phyloP scores from a whole-genome alignment of 2,329 filamentous ascomycete genomes.

The Aspergillus chevalieri region DNA sequence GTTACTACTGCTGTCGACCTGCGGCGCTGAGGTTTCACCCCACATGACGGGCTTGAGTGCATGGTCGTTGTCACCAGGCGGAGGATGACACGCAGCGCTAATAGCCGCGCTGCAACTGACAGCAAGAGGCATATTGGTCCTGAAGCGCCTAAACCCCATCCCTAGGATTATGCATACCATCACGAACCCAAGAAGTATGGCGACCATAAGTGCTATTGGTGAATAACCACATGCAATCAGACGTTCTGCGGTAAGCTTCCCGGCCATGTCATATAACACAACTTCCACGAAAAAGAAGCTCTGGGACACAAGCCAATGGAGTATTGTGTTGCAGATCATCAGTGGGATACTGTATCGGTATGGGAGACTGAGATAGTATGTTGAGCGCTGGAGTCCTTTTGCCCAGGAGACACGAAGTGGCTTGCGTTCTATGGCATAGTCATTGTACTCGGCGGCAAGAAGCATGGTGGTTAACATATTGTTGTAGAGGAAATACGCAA shows the following conservation, averaged over 20 bases:
- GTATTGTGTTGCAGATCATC: constrained; percentile 21
- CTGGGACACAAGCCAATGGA: constrained; percentile 46
- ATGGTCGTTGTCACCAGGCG: neutral
- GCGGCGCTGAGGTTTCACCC: constrained; percentile 7
- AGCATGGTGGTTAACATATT: constrained; percentile 40
- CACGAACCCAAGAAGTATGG: neutral
- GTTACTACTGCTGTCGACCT: too few relatives aligned
- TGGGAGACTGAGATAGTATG: constrained; percentile 42
- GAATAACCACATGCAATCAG: neutral
- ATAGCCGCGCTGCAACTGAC: constrained; percentile 5
- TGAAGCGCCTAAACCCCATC: neutral
- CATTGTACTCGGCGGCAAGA: constrained; percentile 43
- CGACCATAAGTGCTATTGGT: neutral
- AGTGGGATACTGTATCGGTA: constrained; percentile 39
- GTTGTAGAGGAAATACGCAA: constrained; percentile 30
- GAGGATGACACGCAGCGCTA: constrained; percentile 8
- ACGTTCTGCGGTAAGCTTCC: neutral
- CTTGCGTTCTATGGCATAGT: constrained; percentile 31
- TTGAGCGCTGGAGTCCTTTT: constrained; percentile 35
- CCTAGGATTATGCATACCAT: neutral
- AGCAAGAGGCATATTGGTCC: constrained; percentile 4
- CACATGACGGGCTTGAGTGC: constrained; percentile 3
- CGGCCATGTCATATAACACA: constrained; percentile 23
- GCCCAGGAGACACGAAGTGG: constrained; percentile 40
- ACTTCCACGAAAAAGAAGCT: constrained; percentile 30